A percentile compares a stretch with the other conserved stretches of the same genome.
Evolutionary conservation across 2,329 filamentous ascomycete species (phyloP).

Genomic region (Endocalyx cinctus): DNA sequence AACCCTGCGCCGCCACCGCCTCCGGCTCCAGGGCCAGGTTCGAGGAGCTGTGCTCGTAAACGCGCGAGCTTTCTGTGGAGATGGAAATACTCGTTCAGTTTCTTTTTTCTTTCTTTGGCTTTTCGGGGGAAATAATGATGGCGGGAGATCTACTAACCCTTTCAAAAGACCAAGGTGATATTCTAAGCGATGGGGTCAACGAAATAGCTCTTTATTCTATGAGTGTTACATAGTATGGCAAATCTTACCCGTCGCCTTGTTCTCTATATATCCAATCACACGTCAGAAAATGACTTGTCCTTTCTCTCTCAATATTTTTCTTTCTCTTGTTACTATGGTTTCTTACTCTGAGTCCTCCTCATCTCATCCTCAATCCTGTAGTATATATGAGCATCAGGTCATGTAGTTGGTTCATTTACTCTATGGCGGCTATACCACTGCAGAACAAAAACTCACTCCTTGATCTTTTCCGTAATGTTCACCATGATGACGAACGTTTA

Average conservation of each 20-base stretch:
- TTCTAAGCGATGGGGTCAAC: slow-evolving; percentile 50
- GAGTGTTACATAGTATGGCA: background rate
- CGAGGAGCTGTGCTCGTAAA: slow-evolving; percentile 87
- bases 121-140: background rate
- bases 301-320: slow-evolving; percentile 4
- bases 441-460: slow-evolving; percentile 67
- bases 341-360: slow-evolving; percentile 93
- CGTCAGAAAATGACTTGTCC: slow-evolving; percentile 11
- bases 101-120: too few relatives aligned
- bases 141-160: slow-evolving; percentile 57
- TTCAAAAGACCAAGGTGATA: slow-evolving; percentile 97
- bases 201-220: slow-evolving; percentile 1
- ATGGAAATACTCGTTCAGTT: slow-evolving; percentile 3
- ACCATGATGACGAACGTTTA: slow-evolving; percentile 82
- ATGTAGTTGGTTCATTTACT: background rate
- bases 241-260: slow-evolving; percentile 92
- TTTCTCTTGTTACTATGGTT: slow-evolving; percentile 4
- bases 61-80: slow-evolving; percentile 81
- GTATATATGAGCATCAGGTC: slow-evolving; percentile 16
- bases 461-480: slow-evolving; percentile 99
- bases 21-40: slow-evolving; percentile 77
- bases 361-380: slow-evolving; percentile 98
- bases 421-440: too few relatives aligned
- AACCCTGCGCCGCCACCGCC: slow-evolving; percentile 79
- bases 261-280: slow-evolving; percentile 59